Evolutionary conservation across 2,329 filamentous ascomycete species (phyloP).

Genomic region (Colletotrichum tamarilloi): DNA sequence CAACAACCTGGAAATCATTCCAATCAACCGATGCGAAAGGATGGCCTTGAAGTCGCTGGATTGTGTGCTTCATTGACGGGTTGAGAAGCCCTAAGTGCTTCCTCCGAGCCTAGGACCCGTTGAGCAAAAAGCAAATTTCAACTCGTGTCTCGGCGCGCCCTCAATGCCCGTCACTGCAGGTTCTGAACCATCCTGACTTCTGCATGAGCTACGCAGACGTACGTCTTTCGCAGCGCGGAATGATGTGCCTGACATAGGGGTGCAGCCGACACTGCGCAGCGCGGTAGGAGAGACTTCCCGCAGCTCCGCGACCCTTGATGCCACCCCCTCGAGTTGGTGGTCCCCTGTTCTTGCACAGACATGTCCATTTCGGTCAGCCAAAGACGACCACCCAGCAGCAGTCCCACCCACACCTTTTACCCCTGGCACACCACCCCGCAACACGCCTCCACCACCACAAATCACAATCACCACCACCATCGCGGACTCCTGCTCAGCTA

Average conservation of each 20-base stretch:
- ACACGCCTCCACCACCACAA: constrained; percentile 6
- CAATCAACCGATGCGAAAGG: neutral
- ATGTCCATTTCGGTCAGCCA: constrained; percentile 19
- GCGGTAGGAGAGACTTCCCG: constrained; percentile 30
- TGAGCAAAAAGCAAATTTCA: constrained; percentile 2
- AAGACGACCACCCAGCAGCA: neutral
- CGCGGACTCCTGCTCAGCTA: neutral
- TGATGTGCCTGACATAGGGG: constrained; percentile 29
- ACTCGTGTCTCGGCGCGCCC: constrained; percentile 12
- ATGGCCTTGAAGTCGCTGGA: neutral
- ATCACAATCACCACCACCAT: neutral
- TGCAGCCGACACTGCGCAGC: constrained; percentile 12
- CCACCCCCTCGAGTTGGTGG: neutral
- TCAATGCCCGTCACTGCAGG: constrained; percentile 22
- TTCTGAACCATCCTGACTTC: constrained; percentile 6
- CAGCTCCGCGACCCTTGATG: constrained; percentile 28
- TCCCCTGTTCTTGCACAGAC: constrained; percentile 14
- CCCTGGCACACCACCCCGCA: constrained; percentile 16
- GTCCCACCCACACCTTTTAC: constrained; percentile 14
- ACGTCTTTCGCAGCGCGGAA: constrained; percentile 1
- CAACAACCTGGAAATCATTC: neutral
- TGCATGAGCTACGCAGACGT: constrained; percentile 5
- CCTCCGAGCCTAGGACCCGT: neutral
- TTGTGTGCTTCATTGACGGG: neutral
- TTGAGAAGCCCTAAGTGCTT: constrained; percentile 4